Base-by-base conservation (phyloP, 2,329 filamentous ascomycete species). In the Talaromyces atroroseus region DNA sequence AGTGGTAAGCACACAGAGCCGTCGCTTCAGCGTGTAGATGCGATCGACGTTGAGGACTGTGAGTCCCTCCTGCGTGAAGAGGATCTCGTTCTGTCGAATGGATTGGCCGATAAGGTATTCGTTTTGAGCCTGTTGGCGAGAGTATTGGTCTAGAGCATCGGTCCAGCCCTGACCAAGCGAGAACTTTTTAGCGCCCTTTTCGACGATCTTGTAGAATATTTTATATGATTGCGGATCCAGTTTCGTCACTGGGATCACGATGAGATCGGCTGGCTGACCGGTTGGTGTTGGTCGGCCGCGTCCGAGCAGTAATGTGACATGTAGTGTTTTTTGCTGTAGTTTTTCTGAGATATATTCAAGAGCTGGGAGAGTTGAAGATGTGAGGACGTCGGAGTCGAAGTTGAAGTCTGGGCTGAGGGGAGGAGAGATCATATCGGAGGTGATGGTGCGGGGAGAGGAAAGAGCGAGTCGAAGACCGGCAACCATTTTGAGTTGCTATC, bases 1-100 rank as follows among this genome's bases (percentile, higher is more conserved):
- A 18, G 57, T 61, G 3, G 73, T 73, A 12, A 76, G 65, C 5
- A 72, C 66, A 56, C 69, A 73, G 7, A 77, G 66, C 16, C 72
- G 65, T 29, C 71, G 71, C 58, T 77, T 77, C 59, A 77, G 69
- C 14, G 70, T 75, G 56, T 75, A 76, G 56, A 76, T 72, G 40
- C 74, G 72, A 62, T 77, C 74, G 60, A 76, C 72, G 53, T 71
- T 75, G 11, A 77, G 65, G 7, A 77, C 60, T 0, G 74, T 75
- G 34, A 77, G 62, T 2, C 74, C 74, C 58, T 77, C 74, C 46
- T 72, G 70, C 55, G 69, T 73, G 64, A 75, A 76, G 34, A 76
- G 64, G 34, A 76, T 68, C 53, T 76, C 73, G 55, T 76, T 74
- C 58, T 77, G 74, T 40, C 73, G 60, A 42, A 76, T 70, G 6